phyloP scores from a whole-genome alignment of 495 filamentous ascomycete species.

The Peziza echinospora region DNA sequence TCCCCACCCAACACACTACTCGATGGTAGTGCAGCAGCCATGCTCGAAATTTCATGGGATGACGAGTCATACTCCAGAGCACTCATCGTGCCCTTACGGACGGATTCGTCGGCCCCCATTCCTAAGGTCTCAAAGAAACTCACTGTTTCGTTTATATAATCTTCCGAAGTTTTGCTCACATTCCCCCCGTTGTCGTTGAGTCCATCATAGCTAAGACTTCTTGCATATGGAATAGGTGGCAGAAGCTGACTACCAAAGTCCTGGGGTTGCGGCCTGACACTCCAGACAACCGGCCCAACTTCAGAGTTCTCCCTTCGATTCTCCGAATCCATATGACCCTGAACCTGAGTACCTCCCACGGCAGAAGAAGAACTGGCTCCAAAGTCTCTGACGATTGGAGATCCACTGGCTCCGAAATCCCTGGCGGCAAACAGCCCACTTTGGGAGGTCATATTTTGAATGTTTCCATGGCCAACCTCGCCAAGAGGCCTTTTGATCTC shows the following conservation, averaged over 20 bases:
- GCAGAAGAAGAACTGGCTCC: background rate
- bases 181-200: background rate
- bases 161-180: background rate
- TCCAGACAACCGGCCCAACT: background rate
- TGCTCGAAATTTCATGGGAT: no score
- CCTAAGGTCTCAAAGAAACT: no score
- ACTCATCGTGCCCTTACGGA: no score
- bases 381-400: no score
- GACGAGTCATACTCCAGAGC: no score
- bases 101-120: no score
- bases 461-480: background rate
- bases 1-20: no score
- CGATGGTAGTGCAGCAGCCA: no score
- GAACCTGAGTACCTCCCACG: background rate
- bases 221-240: no score
- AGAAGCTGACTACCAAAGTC: background rate
- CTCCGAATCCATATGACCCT: no score
- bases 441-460: background rate
- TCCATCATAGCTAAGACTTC: background rate
- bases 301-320: background rate
- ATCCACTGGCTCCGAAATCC: no score
- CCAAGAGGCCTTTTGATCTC: background rate
- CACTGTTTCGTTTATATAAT: background rate
- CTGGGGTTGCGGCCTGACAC: background rate
- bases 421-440: background rate